Evolutionary conservation across 2,329 filamentous ascomycete species (phyloP).

Genomic region (Scedosporium dehoogii): DNA sequence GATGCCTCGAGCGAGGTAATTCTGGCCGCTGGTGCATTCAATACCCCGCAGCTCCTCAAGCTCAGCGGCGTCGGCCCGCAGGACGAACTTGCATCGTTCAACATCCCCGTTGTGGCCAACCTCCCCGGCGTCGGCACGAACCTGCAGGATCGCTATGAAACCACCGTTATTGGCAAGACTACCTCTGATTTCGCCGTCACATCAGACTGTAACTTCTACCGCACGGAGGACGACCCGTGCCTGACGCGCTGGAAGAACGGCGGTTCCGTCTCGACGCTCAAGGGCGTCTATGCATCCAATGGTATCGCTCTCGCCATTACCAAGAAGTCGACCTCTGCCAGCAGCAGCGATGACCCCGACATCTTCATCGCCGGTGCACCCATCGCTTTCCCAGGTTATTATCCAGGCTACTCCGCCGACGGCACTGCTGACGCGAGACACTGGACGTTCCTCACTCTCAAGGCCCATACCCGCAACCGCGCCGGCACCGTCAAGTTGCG

Average conservation of each 20-base stretch:
- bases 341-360: slow-evolving; percentile 35
- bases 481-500: slow-evolving; percentile 38
- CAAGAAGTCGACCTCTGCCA: slow-evolving; percentile 20
- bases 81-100: slow-evolving; percentile 25
- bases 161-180: slow-evolving; percentile 12
- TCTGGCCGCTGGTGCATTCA: slow-evolving; percentile 40
- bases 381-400: slow-evolving; percentile 45
- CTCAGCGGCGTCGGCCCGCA: slow-evolving; percentile 37
- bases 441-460: slow-evolving; percentile 35
- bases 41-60: slow-evolving; percentile 43
- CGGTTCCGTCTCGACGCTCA: slow-evolving; percentile 16
- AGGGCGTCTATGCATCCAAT: slow-evolving; percentile 29
- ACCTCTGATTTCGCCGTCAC: slow-evolving; percentile 17
- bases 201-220: slow-evolving; percentile 21
- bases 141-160: slow-evolving; percentile 39
- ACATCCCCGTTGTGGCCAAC: slow-evolving; percentile 36
- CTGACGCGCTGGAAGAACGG: slow-evolving; percentile 21
- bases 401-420: slow-evolving; percentile 39
- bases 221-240: slow-evolving; percentile 24
- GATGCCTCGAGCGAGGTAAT: slow-evolving; percentile 36
- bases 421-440: slow-evolving; percentile 30
- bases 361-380: slow-evolving; percentile 45
- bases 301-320: slow-evolving; percentile 42
- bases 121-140: slow-evolving; percentile 51
- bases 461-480: slow-evolving; percentile 31